phyloP scores from a whole-genome alignment of 2,329 filamentous ascomycete genomes.

The Fusarium concolor region DNA sequence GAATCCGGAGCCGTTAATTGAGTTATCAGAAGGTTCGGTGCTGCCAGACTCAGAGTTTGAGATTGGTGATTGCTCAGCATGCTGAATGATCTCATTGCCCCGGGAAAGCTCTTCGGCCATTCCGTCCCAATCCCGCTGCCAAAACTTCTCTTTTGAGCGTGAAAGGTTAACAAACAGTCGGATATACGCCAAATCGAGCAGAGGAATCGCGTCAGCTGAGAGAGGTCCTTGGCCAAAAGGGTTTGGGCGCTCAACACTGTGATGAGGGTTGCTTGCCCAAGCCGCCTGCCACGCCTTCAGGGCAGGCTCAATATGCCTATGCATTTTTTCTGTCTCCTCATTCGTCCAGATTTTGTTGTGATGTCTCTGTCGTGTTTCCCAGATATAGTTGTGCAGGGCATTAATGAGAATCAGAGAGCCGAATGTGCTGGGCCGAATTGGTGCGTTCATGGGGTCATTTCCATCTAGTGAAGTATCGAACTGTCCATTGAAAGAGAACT shows the following conservation, averaged over 20 bases:
- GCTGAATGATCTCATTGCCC: conserved; percentile 79
- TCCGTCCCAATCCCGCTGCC: conserved; percentile 91
- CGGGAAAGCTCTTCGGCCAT: conserved; percentile 89
- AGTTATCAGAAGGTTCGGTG: conserved; percentile 61
- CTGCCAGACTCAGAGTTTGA: conserved; percentile 59
- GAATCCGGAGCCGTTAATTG: conserved; percentile 59
- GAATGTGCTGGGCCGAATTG: conserved; percentile 87
- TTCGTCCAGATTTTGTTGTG: conserved; percentile 90
- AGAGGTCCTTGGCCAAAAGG: conserved; percentile 84
- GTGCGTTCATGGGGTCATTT: conserved; percentile 65
- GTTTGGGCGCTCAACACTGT: conserved; percentile 86
- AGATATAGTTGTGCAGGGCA: conserved; percentile 96
- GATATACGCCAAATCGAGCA: conserved; percentile 92
- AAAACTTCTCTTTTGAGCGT: conserved; percentile 90
- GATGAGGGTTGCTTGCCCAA: conserved; percentile 87
- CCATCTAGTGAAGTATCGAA: conserved; percentile 33
- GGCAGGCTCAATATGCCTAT: conserved; percentile 92
- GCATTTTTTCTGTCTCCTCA: conserved; percentile 95
- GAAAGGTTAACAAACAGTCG: conserved; percentile 94
- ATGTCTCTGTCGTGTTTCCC: conserved; percentile 94
- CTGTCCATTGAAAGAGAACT: conserved; percentile 49
- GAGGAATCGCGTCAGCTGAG: conserved; percentile 89
- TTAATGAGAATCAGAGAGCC: conserved; percentile 93
- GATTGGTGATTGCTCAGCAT: conserved; percentile 72
- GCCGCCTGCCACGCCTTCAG: conserved; percentile 94